Percentiles rank a stretch among this genome's conserved stretches.
These are phyloP conservation scores for Aquilaria sinensis DNA, from an alignment of 345 rosid species.

Conservation along the genomic window DNA sequence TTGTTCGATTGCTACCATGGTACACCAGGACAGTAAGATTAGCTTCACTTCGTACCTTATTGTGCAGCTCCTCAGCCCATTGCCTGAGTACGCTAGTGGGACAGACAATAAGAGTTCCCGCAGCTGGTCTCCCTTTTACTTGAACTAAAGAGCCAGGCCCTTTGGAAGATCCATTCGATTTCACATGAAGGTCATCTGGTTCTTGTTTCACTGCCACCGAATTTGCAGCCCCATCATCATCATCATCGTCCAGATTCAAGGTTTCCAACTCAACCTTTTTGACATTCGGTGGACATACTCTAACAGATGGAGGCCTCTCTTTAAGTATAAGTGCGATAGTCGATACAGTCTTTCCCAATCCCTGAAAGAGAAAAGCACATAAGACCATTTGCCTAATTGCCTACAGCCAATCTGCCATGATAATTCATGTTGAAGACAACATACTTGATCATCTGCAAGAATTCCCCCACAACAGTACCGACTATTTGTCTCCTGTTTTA, in stretches of 20 bases:
- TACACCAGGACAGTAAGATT: constrained; percentile 76
- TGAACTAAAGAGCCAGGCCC: constrained; percentile 21
- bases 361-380: constrained; percentile 44
- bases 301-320: constrained; percentile 56
- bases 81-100: constrained; percentile 96
- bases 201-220: constrained; percentile 22
- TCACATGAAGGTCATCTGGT: constrained; percentile 20
- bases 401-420: constrained; percentile 5
- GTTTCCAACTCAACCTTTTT: constrained; percentile 44
- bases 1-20: constrained; percentile 88
- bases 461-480: constrained; percentile 84
- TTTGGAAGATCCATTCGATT: constrained; percentile 14
- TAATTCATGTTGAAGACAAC: constrained; percentile 8
- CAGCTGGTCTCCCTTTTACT: constrained; percentile 74
- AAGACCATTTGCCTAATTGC: background rate
- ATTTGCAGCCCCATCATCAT: constrained; percentile 27
- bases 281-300: constrained; percentile 25
- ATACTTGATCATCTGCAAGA: constrained; percentile 98
- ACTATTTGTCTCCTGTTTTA: constrained; percentile 68
- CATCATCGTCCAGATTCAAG: constrained; percentile 66
- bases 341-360: constrained; percentile 90
- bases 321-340: constrained; percentile 91
- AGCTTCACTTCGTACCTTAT: constrained; percentile 66
- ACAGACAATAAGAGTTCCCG: constrained; percentile 96
- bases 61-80: constrained; percentile 82